Base-by-base conservation (phyloP, 495 filamentous ascomycete species). In the Podospora pseudopauciseta region DNA sequence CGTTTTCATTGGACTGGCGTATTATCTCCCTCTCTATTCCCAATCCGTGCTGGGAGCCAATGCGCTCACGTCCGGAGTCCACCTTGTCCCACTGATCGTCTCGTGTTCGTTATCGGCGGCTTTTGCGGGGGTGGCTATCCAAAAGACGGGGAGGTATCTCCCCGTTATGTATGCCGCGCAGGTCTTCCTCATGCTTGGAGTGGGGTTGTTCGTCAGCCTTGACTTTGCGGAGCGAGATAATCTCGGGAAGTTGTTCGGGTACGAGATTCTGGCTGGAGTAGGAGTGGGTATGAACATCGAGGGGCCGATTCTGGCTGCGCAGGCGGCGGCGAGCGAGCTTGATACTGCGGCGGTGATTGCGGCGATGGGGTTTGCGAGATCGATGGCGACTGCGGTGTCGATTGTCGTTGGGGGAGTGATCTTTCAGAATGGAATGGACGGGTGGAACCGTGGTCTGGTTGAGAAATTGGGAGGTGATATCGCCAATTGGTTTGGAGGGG, bases 381-480 rank as follows among this genome's bases (percentile, higher is more conserved):
- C 89, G 67, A 77, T 96, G 11, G 87, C 87, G 2, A 92, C 87
- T 0, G 84, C 89, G 16, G 83, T 89, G 19, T 87, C 86, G 11
- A 86, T 94, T 16, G 90, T 92, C 15, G 83, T 93, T 19, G 92
- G 92, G 13, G 86, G 89, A 15, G 90, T 92, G 6, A 86, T 94
- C 28, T 94, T 94, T 77, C 84, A 88, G 71, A 88, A 89, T 73
- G 75, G 73, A 39, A 82, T 81, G 79, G 68, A 78, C 56, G 75
- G 69, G 60, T 73, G 78, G 64, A 76, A 77, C 26, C 66, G 72
- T 9, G 68, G 30, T 4, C 68, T 82, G 15, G 58, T 74, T 20
- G 62, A 71, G 39, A 39, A 72, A 16, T 70, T 85, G 6, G 82
- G 80, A 0, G 75, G 77, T 2, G 71, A 77, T n/a, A 49, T 80